Conservation (phyloP, 495 filamentous ascomycete species). For the Penicillium pulvis region DNA sequence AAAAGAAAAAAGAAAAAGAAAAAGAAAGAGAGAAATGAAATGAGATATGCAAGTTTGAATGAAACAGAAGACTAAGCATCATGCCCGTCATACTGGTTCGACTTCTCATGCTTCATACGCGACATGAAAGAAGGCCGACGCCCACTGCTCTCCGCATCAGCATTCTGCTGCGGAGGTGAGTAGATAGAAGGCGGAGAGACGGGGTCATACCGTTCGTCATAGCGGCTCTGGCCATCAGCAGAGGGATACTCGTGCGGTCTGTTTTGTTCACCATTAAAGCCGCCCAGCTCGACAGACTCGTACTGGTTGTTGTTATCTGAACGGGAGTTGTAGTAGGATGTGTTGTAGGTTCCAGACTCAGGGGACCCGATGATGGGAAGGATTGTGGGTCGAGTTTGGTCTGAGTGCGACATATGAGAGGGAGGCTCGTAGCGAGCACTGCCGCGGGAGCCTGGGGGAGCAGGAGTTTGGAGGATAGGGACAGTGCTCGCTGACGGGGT, state of each 20-base stretch:
- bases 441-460: slow-evolving; percentile 28
- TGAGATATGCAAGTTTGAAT: not conserved
- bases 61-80: slow-evolving; percentile 2
- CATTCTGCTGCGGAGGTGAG: slow-evolving; percentile 17
- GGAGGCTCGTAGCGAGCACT: slow-evolving; percentile 28
- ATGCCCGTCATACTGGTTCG: slow-evolving; percentile 17
- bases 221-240: slow-evolving; percentile 19
- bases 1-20: too few species aligned
- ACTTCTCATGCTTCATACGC: slow-evolving; percentile 17
- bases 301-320: slow-evolving; percentile 20
- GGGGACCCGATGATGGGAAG: slow-evolving; percentile 19
- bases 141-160: not conserved
- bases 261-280: slow-evolving; percentile 5
- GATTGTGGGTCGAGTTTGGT: not conserved
- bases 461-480: slow-evolving; percentile 26
- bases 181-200: slow-evolving; percentile 27
- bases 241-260: slow-evolving; percentile 6
- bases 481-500: slow-evolving; percentile 29
- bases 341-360: slow-evolving; percentile 19
- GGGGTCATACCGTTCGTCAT: slow-evolving; percentile 26
- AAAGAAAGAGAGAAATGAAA: slow-evolving; percentile 1
- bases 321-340: slow-evolving; percentile 7
- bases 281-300: slow-evolving; percentile 15
- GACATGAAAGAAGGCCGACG: slow-evolving; percentile 15
- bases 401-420: slow-evolving; percentile 8